Percentiles rank a stretch among this genome's conserved stretches.
These are phyloP conservation scores for Acorus gramineus DNA, from an alignment of 106 monocot genomes.

Conservation along the genomic window DNA sequence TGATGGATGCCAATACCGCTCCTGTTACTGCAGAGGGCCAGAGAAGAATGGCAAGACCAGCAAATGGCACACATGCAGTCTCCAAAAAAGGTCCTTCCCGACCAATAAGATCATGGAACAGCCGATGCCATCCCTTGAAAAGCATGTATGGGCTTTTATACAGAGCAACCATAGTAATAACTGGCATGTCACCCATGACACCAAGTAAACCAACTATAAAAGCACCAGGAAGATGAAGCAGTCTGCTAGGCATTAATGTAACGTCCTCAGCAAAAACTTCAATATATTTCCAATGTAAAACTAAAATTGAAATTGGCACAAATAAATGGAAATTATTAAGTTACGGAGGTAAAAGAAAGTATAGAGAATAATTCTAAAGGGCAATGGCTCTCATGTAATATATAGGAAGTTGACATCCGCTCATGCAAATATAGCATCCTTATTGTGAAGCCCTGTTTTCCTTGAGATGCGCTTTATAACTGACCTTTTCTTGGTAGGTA, in stretches of 20 bases:
- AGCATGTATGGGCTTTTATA: constrained; percentile 88
- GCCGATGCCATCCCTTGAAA: constrained; percentile 78
- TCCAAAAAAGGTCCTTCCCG: constrained; percentile 96
- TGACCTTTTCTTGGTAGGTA: too few species aligned
- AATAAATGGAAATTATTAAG: too few species aligned
- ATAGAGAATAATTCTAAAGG: too few species aligned
- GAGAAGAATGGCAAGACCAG: constrained; percentile 87
- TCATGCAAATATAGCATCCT: too few species aligned
- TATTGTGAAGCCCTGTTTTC: too few species aligned
- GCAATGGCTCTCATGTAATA: too few species aligned
- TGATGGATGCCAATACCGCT: constrained; percentile 48
- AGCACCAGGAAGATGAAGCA: constrained; percentile 41
- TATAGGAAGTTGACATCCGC: too few species aligned
- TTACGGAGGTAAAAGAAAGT: too few species aligned
- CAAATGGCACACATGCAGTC: constrained; percentile 94
- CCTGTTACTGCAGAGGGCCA: constrained; percentile 84
- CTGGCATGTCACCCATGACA: constrained; percentile 42
- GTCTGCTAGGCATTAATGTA: constrained; percentile 23
- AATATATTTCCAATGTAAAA: too few species aligned
- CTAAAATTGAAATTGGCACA: too few species aligned
- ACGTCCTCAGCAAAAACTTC: not conserved
- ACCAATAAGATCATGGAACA: constrained; percentile 84
- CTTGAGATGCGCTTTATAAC: too few species aligned
- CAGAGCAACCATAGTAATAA: constrained; percentile 54
- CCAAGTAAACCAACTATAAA: constrained; percentile 52